Evolutionary conservation across 108 stramenopile species (phyloP).

Genomic region (Pseudonitzschia multiseries): DNA sequence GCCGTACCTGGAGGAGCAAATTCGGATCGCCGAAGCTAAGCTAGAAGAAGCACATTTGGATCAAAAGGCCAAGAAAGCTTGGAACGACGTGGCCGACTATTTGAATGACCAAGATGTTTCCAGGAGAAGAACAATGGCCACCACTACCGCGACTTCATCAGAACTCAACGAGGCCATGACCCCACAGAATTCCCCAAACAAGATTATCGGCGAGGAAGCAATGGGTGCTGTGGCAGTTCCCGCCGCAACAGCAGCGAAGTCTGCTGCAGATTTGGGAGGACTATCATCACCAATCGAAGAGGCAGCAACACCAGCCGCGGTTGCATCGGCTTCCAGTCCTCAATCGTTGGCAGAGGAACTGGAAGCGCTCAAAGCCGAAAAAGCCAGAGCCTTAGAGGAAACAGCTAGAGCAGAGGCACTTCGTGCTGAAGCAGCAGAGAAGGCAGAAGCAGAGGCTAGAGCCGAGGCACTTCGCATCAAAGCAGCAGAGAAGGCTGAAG

Average conservation of each 20-base stretch:
- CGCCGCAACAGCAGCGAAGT: not conserved
- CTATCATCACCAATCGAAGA: not conserved
- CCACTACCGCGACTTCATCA: not conserved
- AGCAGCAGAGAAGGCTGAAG: not conserved
- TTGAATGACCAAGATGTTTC: not conserved
- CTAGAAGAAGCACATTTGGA: conserved; percentile 13
- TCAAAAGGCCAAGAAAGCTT: conserved; percentile 7
- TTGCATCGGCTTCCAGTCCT: not conserved
- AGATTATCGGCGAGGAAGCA: not conserved
- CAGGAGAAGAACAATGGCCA: not conserved
- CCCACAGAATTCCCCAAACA: not conserved
- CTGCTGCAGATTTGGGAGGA: not conserved
- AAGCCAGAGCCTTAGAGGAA: not conserved
- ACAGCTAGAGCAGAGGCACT: not conserved
- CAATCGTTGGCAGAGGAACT: not conserved
- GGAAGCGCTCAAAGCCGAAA: not conserved
- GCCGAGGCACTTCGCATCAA: not conserved
- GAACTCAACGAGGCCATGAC: not conserved
- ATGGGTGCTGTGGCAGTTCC: not conserved
- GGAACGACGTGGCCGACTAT: conserved; percentile 1
- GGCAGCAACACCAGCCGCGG: not conserved
- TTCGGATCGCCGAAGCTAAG: conserved; percentile 20
- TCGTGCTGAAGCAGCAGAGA: not conserved
- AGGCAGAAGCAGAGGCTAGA: not conserved
- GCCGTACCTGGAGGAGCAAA: conserved; percentile 27